Evolutionary conservation across 2,329 filamentous ascomycete genomes (phyloP).

Genomic region (Geosmithia morbida): DNA sequence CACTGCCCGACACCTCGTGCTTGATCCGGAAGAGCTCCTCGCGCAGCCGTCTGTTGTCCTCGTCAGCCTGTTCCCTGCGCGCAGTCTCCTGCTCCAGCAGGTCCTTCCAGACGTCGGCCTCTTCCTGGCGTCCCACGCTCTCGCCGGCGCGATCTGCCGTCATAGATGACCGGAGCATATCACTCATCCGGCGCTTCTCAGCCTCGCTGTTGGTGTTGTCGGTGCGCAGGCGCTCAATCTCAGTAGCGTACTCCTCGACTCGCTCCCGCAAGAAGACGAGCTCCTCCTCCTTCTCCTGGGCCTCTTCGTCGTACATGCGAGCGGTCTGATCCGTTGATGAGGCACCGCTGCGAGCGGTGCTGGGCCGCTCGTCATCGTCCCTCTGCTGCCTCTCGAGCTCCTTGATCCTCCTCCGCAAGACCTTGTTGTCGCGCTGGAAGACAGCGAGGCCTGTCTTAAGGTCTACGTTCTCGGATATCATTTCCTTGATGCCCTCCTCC

Average conservation of each 20-base stretch:
- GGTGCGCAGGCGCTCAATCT: slow-evolving; percentile 68
- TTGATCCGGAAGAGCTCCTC: slow-evolving; percentile 70
- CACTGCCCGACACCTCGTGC: slow-evolving; percentile 32
- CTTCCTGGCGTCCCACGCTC: slow-evolving; percentile 39
- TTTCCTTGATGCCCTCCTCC: slow-evolving; percentile 92
- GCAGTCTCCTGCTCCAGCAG: slow-evolving; percentile 84
- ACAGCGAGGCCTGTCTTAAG: slow-evolving; percentile 82
- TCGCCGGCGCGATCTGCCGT: slow-evolving; percentile 34
- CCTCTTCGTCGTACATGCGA: slow-evolving; percentile 41
- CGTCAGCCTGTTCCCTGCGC: slow-evolving; percentile 76
- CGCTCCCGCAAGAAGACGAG: slow-evolving; percentile 72
- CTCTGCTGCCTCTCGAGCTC: slow-evolving; percentile 73
- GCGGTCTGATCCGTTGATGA: slow-evolving; percentile 45
- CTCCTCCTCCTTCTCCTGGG: slow-evolving; percentile 68
- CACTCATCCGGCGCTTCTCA: slow-evolving; percentile 75
- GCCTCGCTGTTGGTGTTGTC: slow-evolving; percentile 68
- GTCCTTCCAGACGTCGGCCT: slow-evolving; percentile 86
- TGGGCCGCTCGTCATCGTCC: slow-evolving; percentile 47
- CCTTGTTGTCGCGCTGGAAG: slow-evolving; percentile 80
- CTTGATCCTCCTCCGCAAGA: slow-evolving; percentile 64
- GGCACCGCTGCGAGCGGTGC: slow-evolving; percentile 39
- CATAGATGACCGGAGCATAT: slow-evolving; percentile 48
- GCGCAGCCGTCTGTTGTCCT: slow-evolving; percentile 70
- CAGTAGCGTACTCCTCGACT: slow-evolving; percentile 68
- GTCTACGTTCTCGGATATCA: slow-evolving; percentile 95